A percentile compares a stretch with the other conserved stretches of the same genome.
Evolutionary conservation across 306 rosid genomes (phyloP).

Genomic region (Citrullus mucosospermus): DNA sequence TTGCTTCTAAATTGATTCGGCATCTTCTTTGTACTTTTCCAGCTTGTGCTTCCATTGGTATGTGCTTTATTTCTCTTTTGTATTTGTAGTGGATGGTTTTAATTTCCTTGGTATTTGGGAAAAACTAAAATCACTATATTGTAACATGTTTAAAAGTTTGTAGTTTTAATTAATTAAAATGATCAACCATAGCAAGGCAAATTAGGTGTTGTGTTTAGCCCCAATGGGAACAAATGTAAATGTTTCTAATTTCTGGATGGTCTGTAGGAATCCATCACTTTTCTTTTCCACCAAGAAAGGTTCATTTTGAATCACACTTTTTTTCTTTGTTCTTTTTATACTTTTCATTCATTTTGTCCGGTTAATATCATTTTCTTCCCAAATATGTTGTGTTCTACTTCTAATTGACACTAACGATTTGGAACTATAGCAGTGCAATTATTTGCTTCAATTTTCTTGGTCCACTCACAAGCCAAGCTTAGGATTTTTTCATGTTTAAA

Average conservation of each 20-base stretch:
- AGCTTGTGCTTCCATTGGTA: conserved; percentile 87
- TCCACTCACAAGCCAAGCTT: not conserved
- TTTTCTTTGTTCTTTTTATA: no score
- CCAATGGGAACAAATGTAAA: not conserved
- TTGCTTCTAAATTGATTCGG: conserved; percentile 57
- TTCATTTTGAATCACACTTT: no score
- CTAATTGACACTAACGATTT: not conserved
- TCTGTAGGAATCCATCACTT: no score
- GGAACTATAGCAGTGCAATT: not conserved
- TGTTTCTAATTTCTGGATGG: not conserved
- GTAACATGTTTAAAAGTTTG: not conserved
- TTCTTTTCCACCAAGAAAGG: no score
- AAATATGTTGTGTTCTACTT: not conserved
- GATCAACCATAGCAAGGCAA: not conserved
- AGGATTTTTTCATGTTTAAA: not conserved
- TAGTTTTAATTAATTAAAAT: not conserved
- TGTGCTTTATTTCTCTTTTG: conserved; percentile 5
- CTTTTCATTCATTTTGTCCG: not conserved
- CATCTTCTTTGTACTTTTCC: conserved; percentile 72
- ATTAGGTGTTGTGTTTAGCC: not conserved
- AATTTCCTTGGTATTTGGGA: not conserved
- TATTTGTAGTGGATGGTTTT: not conserved
- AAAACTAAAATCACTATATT: not conserved
- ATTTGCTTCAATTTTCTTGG: not conserved
- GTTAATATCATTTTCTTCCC: not conserved